Base-by-base conservation (phyloP, 495 filamentous ascomycete species). In the Aspergillus homomorphus region DNA sequence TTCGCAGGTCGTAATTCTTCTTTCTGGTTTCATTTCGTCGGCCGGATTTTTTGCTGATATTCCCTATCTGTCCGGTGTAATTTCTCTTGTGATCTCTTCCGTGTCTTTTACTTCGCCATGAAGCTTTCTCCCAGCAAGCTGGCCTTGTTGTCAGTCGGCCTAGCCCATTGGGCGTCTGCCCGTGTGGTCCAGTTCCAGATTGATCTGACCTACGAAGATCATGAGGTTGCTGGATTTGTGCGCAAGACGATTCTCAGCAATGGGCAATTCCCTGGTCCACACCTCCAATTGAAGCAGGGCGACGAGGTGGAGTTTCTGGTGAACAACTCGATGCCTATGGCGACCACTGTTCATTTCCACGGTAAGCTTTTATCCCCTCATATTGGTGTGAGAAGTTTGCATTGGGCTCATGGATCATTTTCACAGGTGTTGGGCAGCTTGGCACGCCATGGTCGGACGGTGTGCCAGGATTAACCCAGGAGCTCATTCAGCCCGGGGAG, bases 281-380 rank as follows among this genome's bases (percentile, higher is more conserved):
- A 76, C 20, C 73, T 88, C 50, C 73, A 77, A 45, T 70, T 85
- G 4, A 80, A 85, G 60, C 81, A 86, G 71, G 84, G 84, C 4
- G 84, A 88, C 61, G 73, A 75, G 48, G 84, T 87, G 56, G 73
- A 86, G 41, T 81, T 88, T 18, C 73, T 79, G 16, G 82, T 87
- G 7, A 69, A 74, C 54, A 87, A 87, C 68, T 67, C 71, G 2
- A 70, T 80, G 54, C 82, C 83, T 0, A 79, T 79, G 33, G 77
- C 81, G 45, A 77, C 75, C 0, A 78, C 78, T 7, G 66, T 84
- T 9, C 81, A 84, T 60, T 83, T 79, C 48, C 81, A 84, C 60
- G 80, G 82, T 69, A 52, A 53, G 63, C 20, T 19, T 16, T 48
- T 5, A 18, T 30, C 18, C 3, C 28, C 9, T 26, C 21, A n/a